Evolutionary conservation across 192 early-diverging fungal species (phyloP), one percentile per base, ranked within the genome.

Genomic region (Podila clonocystis): DNA sequence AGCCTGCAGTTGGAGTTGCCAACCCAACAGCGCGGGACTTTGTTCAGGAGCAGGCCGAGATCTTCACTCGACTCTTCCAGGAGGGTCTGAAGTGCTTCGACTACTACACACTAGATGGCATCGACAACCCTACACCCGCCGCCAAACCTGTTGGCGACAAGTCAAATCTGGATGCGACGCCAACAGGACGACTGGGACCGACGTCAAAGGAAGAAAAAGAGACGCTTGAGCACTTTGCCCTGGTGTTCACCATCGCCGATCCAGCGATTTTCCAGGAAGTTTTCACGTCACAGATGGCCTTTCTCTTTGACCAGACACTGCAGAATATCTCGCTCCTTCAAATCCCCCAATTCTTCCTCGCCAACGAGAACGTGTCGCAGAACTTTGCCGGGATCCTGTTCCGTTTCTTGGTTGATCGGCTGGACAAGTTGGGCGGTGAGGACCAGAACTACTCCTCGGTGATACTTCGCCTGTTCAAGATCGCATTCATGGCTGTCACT

Each of bases 211-310:
- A 95, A 48, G 96, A 95, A 68, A 98, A 98, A 73, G 97, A 99
- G 68, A 91, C 94, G 33, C 85, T 96, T 34, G 97, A 98, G 62
- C 89, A 89, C 48, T 98, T 99, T 90, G 91, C 94, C 2, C 90
- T 91, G 22, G 89, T 94, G 8, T 98, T 98, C 75, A 90, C 92
- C 12, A 82, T 85, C 36, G 75, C 98, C 17, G 96, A 98, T 66
- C 93, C 95, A 5, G 90, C 94, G 6, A 89, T 96, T 3, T 98
- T 97, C 82, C 97, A 99, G 75, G 97, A 99, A 79, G 92, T 98
- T n/a, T 96, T 98, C 70, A 86, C 93, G 8, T 93, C 94, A 13
- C 94, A 98, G 75, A 92, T 98, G 62, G 91, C 89, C 12, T 94
- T 87, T 65, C 88, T 97, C 8, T 96, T 98, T 73, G 91, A 96